Percentiles rank a stretch among this genome's conserved stretches.
These are phyloP conservation scores for Auxenochlorella pyrenoidosa DNA, from an alignment of 139 green algal genomes.

Conservation along the genomic window DNA sequence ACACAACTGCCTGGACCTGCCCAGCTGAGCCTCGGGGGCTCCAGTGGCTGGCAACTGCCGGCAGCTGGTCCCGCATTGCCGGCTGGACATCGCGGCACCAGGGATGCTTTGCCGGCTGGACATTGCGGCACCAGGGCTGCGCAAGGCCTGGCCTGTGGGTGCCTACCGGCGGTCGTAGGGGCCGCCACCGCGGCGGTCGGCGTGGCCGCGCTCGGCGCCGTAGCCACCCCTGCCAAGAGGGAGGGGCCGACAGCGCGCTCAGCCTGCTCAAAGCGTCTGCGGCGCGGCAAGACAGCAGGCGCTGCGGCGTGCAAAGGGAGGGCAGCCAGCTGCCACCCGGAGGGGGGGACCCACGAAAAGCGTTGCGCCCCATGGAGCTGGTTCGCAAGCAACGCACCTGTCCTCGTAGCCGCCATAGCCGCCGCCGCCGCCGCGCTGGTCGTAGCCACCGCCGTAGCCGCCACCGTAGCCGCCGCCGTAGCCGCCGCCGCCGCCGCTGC, in stretches of 20 bases:
- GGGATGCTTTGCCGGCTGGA: neutral
- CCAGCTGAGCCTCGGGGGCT: too few species aligned
- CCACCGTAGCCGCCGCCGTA: constrained; percentile 8
- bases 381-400: neutral
- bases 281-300: too few species aligned
- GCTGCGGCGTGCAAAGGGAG: too few species aligned
- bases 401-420: constrained; percentile 34
- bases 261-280: too few species aligned
- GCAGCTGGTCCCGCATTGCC: neutral
- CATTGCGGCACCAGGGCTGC: neutral
- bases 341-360: too few species aligned
- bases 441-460: neutral
- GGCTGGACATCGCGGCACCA: neutral
- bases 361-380: too few species aligned
- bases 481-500: constrained; percentile 18
- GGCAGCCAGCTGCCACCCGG: too few species aligned
- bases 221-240: constrained; percentile 6
- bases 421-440: constrained; percentile 11
- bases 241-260: too few species aligned
- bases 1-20: too few species aligned
- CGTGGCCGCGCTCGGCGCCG: constrained; percentile 24
- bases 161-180: constrained; percentile 37
- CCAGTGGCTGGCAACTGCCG: too few species aligned
- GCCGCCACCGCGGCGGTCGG: neutral
- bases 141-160: too few species aligned